A percentile compares a stretch with the other conserved stretches of the same genome.
Evolutionary conservation across 23 red algal species (phyloP).

Genomic region (Agarophyton chilense): DNA sequence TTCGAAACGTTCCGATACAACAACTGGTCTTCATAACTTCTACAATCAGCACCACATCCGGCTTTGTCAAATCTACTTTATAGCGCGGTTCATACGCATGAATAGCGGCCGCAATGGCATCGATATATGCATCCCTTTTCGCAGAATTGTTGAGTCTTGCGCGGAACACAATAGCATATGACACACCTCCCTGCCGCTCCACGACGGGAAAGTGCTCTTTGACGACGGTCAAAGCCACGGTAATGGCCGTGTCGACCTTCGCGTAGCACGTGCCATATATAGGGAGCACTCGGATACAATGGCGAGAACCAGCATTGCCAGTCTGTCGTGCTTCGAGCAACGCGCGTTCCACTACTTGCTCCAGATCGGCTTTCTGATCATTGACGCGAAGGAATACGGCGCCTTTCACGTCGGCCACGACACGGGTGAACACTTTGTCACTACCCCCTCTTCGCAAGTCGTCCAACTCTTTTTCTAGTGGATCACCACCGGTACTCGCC

Average conservation of each 20-base stretch:
- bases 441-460: not conserved
- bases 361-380: not conserved
- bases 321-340: constrained; percentile 34
- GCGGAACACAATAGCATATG: constrained; percentile 64
- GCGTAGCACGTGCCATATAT: constrained; percentile 62
- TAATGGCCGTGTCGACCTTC: constrained; percentile 13
- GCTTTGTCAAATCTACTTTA: constrained; percentile 50
- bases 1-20: constrained; percentile 44
- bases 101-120: constrained; percentile 39
- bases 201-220: constrained; percentile 44
- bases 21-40: constrained; percentile 65
- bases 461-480: constrained; percentile 27
- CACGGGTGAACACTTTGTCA: constrained; percentile 22
- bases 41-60: constrained; percentile 58
- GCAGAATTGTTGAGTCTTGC: constrained; percentile 39
- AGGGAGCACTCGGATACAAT: constrained; percentile 58
- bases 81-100: constrained; percentile 49
- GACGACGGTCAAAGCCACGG: constrained; percentile 24
- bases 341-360: constrained; percentile 37
- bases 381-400: constrained; percentile 45
- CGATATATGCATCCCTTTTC: constrained; percentile 43
- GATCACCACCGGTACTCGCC: no score
- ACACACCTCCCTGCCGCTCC: not conserved
- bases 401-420: constrained; percentile 44
- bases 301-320: constrained; percentile 16